Base-by-base conservation (phyloP, 345 rosid genomes). In the Excoecaria cochinchinensis region DNA sequence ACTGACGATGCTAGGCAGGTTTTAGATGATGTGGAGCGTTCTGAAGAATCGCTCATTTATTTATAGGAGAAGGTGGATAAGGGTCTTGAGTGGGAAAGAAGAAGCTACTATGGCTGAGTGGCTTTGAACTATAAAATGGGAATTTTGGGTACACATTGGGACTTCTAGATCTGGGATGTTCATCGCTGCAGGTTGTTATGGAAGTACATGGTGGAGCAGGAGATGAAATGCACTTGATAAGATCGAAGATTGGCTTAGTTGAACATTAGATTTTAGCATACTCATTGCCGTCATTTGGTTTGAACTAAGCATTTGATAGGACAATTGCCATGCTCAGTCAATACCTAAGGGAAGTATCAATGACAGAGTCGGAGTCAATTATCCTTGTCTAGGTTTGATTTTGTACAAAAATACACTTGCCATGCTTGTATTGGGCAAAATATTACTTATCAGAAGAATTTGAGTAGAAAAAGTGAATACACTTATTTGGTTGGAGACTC, bases 51-150 rank as follows among this genome's bases (percentile, higher is more conserved):
- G 76, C 67, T 40, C 81, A 8, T 86, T 90, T 83, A 17, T 75
- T 50, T 72, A 76, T 53, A 76, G 40, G 78, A 86, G 69, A 76
- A 78, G 79, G 56, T 83, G 86, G 87, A 83, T 90, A 62, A 81
- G 87, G 76, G 82, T 86, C 63, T 78, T 90, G 87, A 80, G 83
- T 57, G 91, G 91, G 76, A 80, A 84, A 78, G 90, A 90, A 67
- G 91, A 90, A 81, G 93, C 90, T 90, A 86, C 64, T 90, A 86
- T 80, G 90, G 90, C 50, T 90, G 91, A 91, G 83, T 85, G 74
- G 88, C 91, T 77, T 79, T 86, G 63, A 88, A 90, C 68, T 88
- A 85, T 69, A 84, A 78, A 79, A 76, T 85, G 88, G 87, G 87
- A 21, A 77, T 63, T 31, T 82, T 88, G 39, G 81, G 82, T 10